These are phyloP conservation scores for Capillidium rhysosporum DNA, from an alignment of 371 early-diverging fungal species.

Conservation along the genomic window DNA sequence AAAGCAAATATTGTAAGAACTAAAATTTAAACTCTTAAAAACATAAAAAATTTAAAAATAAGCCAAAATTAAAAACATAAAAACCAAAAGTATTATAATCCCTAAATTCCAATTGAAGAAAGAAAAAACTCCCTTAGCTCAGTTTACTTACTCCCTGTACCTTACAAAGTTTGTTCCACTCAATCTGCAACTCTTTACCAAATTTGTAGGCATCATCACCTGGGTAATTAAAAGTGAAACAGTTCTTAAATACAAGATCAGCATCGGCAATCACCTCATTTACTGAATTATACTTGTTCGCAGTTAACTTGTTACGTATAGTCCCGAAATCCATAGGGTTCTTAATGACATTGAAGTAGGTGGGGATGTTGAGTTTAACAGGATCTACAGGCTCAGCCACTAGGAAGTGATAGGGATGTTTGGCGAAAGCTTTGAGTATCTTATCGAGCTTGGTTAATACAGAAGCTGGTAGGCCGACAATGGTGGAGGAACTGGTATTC, in stretches of 20 bases:
- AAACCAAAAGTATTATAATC: too few species aligned
- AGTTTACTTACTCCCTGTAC: background rate
- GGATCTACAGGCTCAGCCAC: conserved; percentile 27
- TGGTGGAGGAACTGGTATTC: background rate
- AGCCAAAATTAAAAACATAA: too few species aligned
- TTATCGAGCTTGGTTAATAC: background rate
- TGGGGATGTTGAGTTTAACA: conserved; percentile 17
- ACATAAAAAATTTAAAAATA: too few species aligned
- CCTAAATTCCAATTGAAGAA: too few species aligned
- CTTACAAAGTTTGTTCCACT: background rate
- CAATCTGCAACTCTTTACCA: conserved; percentile 30
- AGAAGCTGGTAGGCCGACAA: background rate
- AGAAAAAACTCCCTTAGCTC: background rate
- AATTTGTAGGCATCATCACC: conserved; percentile 50
- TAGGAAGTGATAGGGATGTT: background rate
- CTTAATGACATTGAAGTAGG: conserved; percentile 39
- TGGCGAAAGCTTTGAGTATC: background rate
- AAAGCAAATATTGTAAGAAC: too few species aligned
- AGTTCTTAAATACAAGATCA: conserved; percentile 58
- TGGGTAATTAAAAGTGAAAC: conserved; percentile 69
- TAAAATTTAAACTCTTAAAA: too few species aligned
- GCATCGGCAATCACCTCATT: conserved; percentile 33
- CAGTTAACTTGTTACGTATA: conserved; percentile 20
- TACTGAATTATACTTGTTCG: conserved; percentile 17
- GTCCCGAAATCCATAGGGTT: conserved; percentile 33